Conservation (phyloP, 306 rosid genomes). For the Acacia crassicarpa region DNA sequence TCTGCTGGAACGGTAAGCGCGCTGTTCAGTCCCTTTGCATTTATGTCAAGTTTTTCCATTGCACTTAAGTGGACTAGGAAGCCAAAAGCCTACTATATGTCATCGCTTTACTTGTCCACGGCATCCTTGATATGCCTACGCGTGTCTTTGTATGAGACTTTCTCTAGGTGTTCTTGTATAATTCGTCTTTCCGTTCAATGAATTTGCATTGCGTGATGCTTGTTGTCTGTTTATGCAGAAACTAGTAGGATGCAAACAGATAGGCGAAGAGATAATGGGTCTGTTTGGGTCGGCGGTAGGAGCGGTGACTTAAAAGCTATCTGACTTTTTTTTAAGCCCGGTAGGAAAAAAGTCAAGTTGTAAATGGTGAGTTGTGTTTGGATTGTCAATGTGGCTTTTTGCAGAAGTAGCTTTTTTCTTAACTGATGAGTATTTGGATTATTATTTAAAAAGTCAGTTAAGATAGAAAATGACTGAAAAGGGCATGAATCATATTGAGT, state of each 20-base stretch:
- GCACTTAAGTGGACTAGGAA: background rate
- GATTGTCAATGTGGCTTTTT: too few species aligned
- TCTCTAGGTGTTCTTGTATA: background rate
- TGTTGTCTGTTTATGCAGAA: background rate
- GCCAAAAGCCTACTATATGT: background rate
- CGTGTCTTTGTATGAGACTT: too few species aligned
- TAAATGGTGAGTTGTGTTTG: too few species aligned
- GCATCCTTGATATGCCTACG: background rate
- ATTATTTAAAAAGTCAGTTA: too few species aligned
- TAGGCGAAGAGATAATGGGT: conserved; percentile 7
- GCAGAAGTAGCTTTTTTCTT: too few species aligned
- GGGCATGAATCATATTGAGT: too few species aligned
- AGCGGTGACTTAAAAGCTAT: too few species aligned
- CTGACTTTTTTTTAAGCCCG: too few species aligned
- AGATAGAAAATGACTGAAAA: too few species aligned
- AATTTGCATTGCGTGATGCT: background rate
- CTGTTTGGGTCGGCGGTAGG: too few species aligned
- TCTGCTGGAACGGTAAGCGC: conserved; percentile 73
- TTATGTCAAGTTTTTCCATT: background rate
- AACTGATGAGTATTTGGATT: too few species aligned
- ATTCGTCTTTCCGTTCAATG: background rate
- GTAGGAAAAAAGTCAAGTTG: too few species aligned
- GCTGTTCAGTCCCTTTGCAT: conserved; percentile 4
- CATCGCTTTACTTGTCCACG: background rate
- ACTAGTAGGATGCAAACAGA: conserved; percentile 15